Base-by-base conservation (phyloP, 2,329 filamentous ascomycete genomes). In the Pseudogymnoascus sp. region DNA sequence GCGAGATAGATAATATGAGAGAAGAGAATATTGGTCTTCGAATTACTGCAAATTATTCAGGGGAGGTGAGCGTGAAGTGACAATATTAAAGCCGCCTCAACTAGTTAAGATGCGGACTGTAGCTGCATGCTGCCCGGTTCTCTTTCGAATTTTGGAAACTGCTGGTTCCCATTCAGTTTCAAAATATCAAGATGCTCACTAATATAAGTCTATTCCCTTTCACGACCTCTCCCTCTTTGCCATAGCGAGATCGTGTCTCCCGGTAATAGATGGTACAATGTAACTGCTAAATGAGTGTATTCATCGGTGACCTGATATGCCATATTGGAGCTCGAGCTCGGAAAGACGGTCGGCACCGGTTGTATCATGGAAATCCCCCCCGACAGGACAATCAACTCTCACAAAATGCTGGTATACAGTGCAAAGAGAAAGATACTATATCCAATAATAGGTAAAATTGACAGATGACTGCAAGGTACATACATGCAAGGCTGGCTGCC, bases 1-100 rank as follows among this genome's bases (percentile, higher is more conserved):
- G 45, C 45, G 45, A 52, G 45, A 52, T 52, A 52, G 26, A 52
- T 52, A 33, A 52, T 52, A 52, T 8, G 45, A 52, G 21, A 41
- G 12, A 45, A 13, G 39, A 26, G 45, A 52, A 26, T 52, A 52
- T 30, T 52, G 45, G 10, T 12, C 15, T 8, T 52, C 9, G 26
- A 33, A 1, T 10, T 52, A 7, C 9, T 52, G 2, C 45, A 7
- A 13, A 19, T 23, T 52, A n/a, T 52, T 33, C 26, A 33, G 26
- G 15, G 15, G 3, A 7, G n/a, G 15, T 38, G 35, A 38, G 37
- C 15, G 37, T 19, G 15, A 38, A 18, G 15, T 19, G 37, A 19
- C 18, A 13, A 34, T 13, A 8, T 8, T 28, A 28, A 28, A 28
- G 26, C 26, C 7, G 5, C 23, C 23, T 6, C 23, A 26, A 26